phyloP scores from a whole-genome alignment of 768 basidiomycete genomes.

The Obba rivulosa region DNA sequence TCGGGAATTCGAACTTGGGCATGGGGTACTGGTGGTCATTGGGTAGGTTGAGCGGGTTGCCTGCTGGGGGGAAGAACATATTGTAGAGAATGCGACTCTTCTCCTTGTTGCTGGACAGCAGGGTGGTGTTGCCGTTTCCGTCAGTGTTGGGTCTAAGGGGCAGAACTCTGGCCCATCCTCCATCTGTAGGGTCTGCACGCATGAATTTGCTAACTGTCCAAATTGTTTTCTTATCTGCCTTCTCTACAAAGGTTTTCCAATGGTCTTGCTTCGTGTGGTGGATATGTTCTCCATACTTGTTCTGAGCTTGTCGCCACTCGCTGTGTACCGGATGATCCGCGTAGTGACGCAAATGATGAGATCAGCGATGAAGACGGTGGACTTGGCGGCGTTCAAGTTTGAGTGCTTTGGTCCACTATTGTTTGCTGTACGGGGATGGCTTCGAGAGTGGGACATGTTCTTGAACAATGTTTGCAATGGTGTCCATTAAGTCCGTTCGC shows the following conservation, averaged over 20 bases:
- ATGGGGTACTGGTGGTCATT: constrained; percentile 21
- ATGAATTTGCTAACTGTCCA: constrained; percentile 17
- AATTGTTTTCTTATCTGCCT: constrained; percentile 4
- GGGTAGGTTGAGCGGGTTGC: neutral
- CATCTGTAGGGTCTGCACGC: constrained; percentile 3
- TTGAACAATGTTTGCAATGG: constrained; percentile 17
- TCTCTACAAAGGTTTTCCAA: constrained; percentile 22
- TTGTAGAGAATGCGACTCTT: constrained; percentile 14
- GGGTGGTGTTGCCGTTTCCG: neutral
- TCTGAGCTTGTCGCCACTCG: constrained; percentile 7
- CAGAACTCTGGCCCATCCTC: constrained; percentile 14
- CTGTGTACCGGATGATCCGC: constrained; percentile 9
- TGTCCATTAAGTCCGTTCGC: constrained; percentile 1
- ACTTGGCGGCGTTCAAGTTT: constrained; percentile 8
- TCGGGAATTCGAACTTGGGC: constrained; percentile 12
- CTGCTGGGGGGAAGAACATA: constrained; percentile 25
- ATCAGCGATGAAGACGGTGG: constrained; percentile 8
- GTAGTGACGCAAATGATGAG: constrained; percentile 5
- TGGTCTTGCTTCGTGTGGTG: constrained; percentile 15
- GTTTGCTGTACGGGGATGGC: constrained; percentile 20
- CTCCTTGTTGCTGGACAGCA: constrained; percentile 2
- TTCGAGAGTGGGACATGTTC: constrained; percentile 13
- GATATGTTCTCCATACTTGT: constrained; percentile 12
- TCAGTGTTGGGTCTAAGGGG: too few species aligned
- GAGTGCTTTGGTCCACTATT: constrained; percentile 32